Evolutionary conservation across 768 basidiomycete species (phyloP).

Genomic region (Tylopilus felleus): DNA sequence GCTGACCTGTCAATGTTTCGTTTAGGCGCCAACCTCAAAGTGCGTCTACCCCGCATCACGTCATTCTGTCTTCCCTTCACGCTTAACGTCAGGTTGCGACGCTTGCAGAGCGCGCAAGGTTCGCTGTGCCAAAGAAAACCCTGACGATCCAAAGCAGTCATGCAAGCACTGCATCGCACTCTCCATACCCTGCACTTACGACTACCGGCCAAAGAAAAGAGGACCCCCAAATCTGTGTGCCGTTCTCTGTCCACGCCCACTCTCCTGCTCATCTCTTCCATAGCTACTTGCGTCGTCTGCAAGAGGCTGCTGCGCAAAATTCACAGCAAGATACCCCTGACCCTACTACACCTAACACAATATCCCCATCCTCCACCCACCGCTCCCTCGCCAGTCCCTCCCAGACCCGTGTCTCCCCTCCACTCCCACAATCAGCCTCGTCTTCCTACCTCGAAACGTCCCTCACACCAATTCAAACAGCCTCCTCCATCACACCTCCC

Average conservation of each 20-base stretch:
- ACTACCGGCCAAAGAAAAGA: conserved; percentile 91
- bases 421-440: conserved; percentile 22
- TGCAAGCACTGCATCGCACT: conserved; percentile 88
- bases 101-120: conserved; percentile 87
- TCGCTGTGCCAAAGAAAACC: conserved; percentile 75
- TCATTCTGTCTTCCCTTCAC: conserved; percentile 22
- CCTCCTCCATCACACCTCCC: conserved; percentile 46
- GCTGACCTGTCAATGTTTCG: conserved; percentile 29
- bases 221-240: conserved; percentile 88
- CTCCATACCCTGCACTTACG: conserved; percentile 83
- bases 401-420: conserved; percentile 45
- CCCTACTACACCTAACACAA: conserved; percentile 35
- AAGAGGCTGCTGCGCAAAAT: conserved; percentile 57
- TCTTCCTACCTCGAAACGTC: conserved; percentile 53
- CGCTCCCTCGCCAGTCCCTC: conserved; percentile 41
- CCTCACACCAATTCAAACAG: conserved; percentile 39
- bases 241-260: not conserved
- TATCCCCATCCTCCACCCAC: conserved; percentile 46
- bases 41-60: conserved; percentile 36
- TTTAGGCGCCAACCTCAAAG: conserved; percentile 83
- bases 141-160: conserved; percentile 69
- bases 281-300: conserved; percentile 76
- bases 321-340: conserved; percentile 31
- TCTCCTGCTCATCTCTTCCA: not conserved
- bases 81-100: conserved; percentile 63